Evolutionary conservation across 2,329 filamentous ascomycete species (phyloP).

Genomic region (Stagonosporopsis cucurbitacearum): DNA sequence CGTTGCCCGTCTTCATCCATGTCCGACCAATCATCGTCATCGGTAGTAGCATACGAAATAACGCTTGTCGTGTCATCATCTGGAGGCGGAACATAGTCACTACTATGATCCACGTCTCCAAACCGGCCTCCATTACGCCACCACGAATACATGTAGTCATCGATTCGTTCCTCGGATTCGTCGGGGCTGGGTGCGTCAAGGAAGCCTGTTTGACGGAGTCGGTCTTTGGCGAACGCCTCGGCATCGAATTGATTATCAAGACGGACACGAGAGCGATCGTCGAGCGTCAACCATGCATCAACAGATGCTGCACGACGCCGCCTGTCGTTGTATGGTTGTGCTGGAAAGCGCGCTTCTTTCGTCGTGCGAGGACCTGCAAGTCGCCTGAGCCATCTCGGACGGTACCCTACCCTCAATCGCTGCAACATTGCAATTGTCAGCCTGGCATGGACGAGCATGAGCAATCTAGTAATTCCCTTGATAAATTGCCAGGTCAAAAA

Average conservation of each 20-base stretch:
- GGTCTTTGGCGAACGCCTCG: constrained; percentile 76
- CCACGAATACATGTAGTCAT: constrained; percentile 79
- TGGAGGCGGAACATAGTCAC: constrained; percentile 70
- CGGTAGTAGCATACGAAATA: constrained; percentile 66
- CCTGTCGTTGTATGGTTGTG: constrained; percentile 1
- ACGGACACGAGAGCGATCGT: constrained; percentile 32
- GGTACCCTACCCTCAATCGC: constrained; percentile 65
- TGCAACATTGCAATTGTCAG: constrained; percentile 62
- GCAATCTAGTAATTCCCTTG: constrained; percentile 72
- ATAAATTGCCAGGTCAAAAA: constrained; percentile 78
- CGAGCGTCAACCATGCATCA: constrained; percentile 34
- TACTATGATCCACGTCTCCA: constrained; percentile 81
- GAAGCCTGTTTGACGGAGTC: constrained; percentile 54
- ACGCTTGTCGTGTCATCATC: constrained; percentile 81
- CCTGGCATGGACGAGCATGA: constrained; percentile 65
- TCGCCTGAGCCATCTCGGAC: constrained; percentile 69
- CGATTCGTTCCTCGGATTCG: constrained; percentile 68
- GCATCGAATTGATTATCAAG: constrained; percentile 67
- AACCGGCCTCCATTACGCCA: constrained; percentile 86
- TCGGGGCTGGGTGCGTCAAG: constrained; percentile 36
- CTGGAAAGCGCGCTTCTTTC: constrained; percentile 25
- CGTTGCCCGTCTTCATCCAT: constrained; percentile 58
- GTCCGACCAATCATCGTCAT: constrained; percentile 50
- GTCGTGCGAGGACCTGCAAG: constrained; percentile 53
- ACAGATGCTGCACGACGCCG: constrained; percentile 15